A percentile compares a stretch with the other conserved stretches of the same genome.
Conservation (phyloP, 495 filamentous ascomycete species). For the Trichoderma asperelloides region DNA sequence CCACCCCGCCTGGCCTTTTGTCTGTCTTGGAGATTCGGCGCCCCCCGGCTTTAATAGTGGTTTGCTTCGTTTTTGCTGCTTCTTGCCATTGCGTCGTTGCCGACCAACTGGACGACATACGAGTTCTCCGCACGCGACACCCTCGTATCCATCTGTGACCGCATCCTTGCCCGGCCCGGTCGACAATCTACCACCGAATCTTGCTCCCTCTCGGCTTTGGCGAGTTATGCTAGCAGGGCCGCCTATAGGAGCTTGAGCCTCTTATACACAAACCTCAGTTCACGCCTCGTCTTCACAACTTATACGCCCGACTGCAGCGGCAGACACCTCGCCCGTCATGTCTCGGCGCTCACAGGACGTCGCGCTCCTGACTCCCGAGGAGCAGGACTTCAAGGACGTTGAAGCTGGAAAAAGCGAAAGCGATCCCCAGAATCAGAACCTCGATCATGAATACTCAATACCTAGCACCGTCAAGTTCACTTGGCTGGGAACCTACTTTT, state of each 20-base stretch:
- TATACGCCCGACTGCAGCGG: background rate
- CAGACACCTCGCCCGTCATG: conserved; percentile 2
- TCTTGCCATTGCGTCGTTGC: background rate
- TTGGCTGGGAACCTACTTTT: conserved; percentile 40
- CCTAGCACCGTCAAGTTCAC: conserved; percentile 30
- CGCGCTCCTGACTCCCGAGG: conserved; percentile 3
- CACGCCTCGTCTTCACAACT: background rate
- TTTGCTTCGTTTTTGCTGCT: background rate
- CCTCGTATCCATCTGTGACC: background rate
- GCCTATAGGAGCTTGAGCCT: background rate
- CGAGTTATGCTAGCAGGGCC: conserved; percentile 2
- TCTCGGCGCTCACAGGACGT: conserved; percentile 9
- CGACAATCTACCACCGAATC: background rate
- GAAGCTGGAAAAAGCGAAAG: background rate
- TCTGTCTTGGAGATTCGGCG: background rate
- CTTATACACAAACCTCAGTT: background rate
- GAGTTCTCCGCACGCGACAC: background rate
- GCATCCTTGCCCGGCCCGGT: background rate
- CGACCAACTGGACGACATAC: background rate
- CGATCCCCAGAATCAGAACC: conserved; percentile 14
- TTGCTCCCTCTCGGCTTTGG: background rate
- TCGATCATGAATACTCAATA: conserved; percentile 21
- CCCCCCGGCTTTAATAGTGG: background rate
- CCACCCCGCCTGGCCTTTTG: background rate
- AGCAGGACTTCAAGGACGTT: conserved; percentile 16